These are phyloP conservation scores for Wakefieldia striispora DNA, from an alignment of 768 basidiomycete species.

Conservation along the genomic window DNA sequence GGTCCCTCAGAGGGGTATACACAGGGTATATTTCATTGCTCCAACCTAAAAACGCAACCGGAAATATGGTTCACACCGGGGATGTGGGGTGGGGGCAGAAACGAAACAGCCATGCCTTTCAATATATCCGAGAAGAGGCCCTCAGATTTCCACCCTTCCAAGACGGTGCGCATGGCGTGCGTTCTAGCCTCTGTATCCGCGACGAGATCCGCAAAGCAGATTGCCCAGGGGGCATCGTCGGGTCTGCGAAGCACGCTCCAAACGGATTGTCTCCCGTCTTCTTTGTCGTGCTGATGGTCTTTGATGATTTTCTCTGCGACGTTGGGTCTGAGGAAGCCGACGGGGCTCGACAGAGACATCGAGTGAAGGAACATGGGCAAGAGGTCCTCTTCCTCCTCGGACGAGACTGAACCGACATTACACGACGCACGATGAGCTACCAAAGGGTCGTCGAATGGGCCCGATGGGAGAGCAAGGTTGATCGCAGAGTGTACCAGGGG, in stretches of 20 bases:
- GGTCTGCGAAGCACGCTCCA: slow-evolving; percentile 19
- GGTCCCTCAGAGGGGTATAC: slow-evolving; percentile 17
- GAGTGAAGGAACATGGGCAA: slow-evolving; percentile 21
- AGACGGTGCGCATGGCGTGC: slow-evolving; percentile 5
- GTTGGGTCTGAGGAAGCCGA: slow-evolving; percentile 20
- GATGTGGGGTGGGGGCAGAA: not conserved
- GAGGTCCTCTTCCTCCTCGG: slow-evolving; percentile 19
- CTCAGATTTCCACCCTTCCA: slow-evolving; percentile 16
- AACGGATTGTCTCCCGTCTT: slow-evolving; percentile 4
- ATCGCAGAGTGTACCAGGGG: slow-evolving; percentile 24
- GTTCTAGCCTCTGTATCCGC: slow-evolving; percentile 15
- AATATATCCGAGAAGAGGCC: slow-evolving; percentile 21
- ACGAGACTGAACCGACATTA: not conserved
- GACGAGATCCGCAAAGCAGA: slow-evolving; percentile 20
- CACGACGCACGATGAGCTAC: slow-evolving; percentile 19
- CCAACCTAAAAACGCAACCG: slow-evolving; percentile 15
- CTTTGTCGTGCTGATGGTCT: not conserved
- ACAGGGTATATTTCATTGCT: slow-evolving; percentile 26
- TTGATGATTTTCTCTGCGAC: slow-evolving; percentile 14
- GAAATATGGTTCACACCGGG: not conserved
- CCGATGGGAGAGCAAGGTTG: slow-evolving; percentile 26
- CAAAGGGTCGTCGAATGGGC: slow-evolving; percentile 20
- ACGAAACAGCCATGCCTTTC: slow-evolving; percentile 9
- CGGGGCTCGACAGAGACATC: slow-evolving; percentile 5
- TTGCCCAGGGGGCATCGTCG: slow-evolving; percentile 18